Percentiles rank a stretch among this genome's conserved stretches.
phyloP scores from a whole-genome alignment of 176 grass and related monocot genomes.

The Raddia distichophylla region DNA sequence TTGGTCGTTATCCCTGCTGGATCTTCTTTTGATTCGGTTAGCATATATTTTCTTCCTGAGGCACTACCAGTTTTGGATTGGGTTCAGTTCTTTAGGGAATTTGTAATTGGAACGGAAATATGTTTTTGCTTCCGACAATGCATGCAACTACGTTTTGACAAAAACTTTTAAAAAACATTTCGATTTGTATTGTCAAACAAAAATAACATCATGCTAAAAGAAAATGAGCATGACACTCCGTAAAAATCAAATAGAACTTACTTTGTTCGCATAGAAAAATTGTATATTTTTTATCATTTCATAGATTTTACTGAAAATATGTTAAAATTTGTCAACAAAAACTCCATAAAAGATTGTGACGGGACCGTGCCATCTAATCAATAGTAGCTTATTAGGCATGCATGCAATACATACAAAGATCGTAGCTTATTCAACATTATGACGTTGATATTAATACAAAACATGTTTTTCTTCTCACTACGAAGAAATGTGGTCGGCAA shows the following conservation, averaged over 20 bases:
- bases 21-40: too few relatives aligned
- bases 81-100: too few relatives aligned
- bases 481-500: too few relatives aligned
- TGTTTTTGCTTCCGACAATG: not conserved
- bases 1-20: not conserved
- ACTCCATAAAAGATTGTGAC: not conserved
- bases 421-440: not conserved
- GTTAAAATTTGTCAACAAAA: not conserved
- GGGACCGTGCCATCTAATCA: not conserved
- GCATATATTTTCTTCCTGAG: too few relatives aligned
- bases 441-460: not conserved
- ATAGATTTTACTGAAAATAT: not conserved
- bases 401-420: not conserved
- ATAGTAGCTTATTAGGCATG: not conserved
- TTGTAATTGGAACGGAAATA: not conserved
- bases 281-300: not conserved
- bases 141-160: not conserved
- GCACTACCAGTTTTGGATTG: too few relatives aligned
- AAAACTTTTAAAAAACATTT: not conserved
- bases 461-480: too few relatives aligned
- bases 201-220: not conserved
- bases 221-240: too few relatives aligned
- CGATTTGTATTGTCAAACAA: not conserved
- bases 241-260: not conserved
- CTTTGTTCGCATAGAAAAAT: not conserved